Evolutionary conservation across 768 basidiomycete genomes (phyloP).

Genomic region (Filobasidium floriforme): DNA sequence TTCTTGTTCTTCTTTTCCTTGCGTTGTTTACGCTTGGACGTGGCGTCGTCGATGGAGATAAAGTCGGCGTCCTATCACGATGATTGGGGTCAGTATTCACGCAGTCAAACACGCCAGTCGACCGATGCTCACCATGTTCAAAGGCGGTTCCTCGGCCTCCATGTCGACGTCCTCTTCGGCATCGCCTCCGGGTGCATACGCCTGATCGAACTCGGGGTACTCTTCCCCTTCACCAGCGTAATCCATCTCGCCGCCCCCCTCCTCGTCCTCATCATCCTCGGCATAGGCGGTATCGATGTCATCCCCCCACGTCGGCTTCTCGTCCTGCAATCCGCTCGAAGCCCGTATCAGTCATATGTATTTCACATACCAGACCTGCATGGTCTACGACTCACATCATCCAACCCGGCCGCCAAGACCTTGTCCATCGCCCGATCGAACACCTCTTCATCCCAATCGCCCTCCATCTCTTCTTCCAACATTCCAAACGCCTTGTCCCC

Average conservation of each 20-base stretch:
- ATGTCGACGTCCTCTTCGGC: slow-evolving; percentile 45
- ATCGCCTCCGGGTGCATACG: slow-evolving; percentile 36
- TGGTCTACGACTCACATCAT: slow-evolving; percentile 25
- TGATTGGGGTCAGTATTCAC: not conserved
- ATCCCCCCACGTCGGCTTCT: slow-evolving; percentile 86
- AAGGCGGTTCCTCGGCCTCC: slow-evolving; percentile 54
- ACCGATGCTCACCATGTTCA: slow-evolving; percentile 39
- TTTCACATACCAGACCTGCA: slow-evolving; percentile 12
- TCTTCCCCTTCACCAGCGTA: slow-evolving; percentile 49
- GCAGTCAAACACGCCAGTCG: not conserved
- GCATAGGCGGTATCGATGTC: slow-evolving; percentile 54
- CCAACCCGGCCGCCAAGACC: slow-evolving; percentile 56
- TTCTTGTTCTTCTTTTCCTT: slow-evolving; percentile 38
- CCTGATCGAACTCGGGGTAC: not conserved
- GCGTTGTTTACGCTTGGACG: slow-evolving; percentile 22
- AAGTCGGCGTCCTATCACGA: slow-evolving; percentile 40
- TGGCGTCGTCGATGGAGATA: slow-evolving; percentile 27
- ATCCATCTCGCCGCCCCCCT: slow-evolving; percentile 44
- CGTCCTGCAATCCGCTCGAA: slow-evolving; percentile 38
- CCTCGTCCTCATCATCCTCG: slow-evolving; percentile 53
- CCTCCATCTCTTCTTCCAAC: slow-evolving; percentile 61
- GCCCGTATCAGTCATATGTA: too few relatives aligned
- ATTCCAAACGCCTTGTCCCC: slow-evolving; percentile 45
- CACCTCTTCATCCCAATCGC: slow-evolving; percentile 80
- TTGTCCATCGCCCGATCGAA: slow-evolving; percentile 76